Evolutionary conservation across 345 rosid species (phyloP).

Genomic region (Bruguiera gymnorhiza): DNA sequence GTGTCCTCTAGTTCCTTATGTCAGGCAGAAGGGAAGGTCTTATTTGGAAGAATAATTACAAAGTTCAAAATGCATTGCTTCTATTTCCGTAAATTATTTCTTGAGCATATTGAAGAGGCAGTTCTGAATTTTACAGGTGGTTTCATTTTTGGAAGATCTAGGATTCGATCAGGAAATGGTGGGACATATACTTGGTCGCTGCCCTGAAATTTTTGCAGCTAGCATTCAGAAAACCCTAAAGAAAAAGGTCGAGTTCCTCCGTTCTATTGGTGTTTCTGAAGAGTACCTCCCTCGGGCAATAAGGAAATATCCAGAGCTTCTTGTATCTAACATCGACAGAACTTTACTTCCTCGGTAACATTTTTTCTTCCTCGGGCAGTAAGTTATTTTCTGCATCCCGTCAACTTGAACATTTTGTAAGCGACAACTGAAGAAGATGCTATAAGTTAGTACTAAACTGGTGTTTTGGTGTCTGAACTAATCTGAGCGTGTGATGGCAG

Average conservation of each 20-base stretch:
- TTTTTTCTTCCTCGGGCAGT: background rate
- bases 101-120: too few species aligned
- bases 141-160: conserved; percentile 55
- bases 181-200: conserved; percentile 61
- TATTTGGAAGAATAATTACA: too few species aligned
- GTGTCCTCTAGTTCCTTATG: too few species aligned
- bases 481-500: conserved; percentile 36
- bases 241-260: conserved; percentile 63
- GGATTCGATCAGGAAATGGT: conserved; percentile 58
- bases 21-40: too few species aligned
- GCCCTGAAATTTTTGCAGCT: conserved; percentile 79
- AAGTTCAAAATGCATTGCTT: too few species aligned
- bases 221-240: conserved; percentile 57
- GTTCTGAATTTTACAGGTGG: conserved; percentile 46
- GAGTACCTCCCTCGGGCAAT: conserved; percentile 59
- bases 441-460: too few species aligned
- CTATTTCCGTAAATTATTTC: too few species aligned
- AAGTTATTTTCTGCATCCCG: background rate
- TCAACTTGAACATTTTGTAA: background rate
- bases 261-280: conserved; percentile 49
- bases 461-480: background rate
- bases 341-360: conserved; percentile 72
- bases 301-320: conserved; percentile 83
- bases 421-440: too few species aligned
- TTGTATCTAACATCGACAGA: conserved; percentile 54